Evolutionary conservation across 805 yeast species (phyloP), one percentile per base, ranked within the genome.

Genomic region (Spencermartinsiella europaea): DNA sequence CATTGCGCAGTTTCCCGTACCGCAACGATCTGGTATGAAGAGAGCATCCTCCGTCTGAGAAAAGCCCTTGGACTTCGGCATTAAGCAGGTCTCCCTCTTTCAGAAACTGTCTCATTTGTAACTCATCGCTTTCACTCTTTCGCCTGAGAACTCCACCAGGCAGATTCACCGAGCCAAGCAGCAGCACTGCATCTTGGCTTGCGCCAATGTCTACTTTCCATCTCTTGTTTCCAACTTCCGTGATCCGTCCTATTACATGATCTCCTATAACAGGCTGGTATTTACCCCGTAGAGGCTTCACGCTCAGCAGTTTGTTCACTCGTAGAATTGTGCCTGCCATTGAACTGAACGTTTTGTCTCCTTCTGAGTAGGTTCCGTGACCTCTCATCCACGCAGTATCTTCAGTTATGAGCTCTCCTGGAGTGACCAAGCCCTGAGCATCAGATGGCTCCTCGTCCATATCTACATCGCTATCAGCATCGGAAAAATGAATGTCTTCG

Each of bases 381-480:
- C 99, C 99, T 61, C 95, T 79, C 99, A 93, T 93, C 97, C 98
- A 93, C 2, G 83, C 76, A 4, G 96, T 86, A 60, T 93, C 98
- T 56, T 86, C 93, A 0, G 98, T 93, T n/a, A 93, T 85, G 42
- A 90, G 69, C 63, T 93, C 97, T 7, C 99, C 99, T 0, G 99
- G 99, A 1, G 97, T 88, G 16, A 91, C 95, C 7, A 93, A 56
- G 2, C 67, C 38, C 8, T 21, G n/a, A 3, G 37, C 8, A 12
- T 42, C 49, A 14, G 38, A 42, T 7, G 20, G 42, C 12, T 41
- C 52, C 10, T 40, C 45, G 16, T 19, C 43, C 42, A 40, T 46
- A 27, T 44, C 53, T 4, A 40, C 42, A 21, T 40, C 54, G 21
- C 44, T 59, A 5, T 51, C 61, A 2, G 43, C 70, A 5, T 56